A percentile compares a stretch with the other conserved stretches of the same genome.
Evolutionary conservation across 306 rosid species (phyloP).

Genomic region (Pyrus pyrifolia): DNA sequence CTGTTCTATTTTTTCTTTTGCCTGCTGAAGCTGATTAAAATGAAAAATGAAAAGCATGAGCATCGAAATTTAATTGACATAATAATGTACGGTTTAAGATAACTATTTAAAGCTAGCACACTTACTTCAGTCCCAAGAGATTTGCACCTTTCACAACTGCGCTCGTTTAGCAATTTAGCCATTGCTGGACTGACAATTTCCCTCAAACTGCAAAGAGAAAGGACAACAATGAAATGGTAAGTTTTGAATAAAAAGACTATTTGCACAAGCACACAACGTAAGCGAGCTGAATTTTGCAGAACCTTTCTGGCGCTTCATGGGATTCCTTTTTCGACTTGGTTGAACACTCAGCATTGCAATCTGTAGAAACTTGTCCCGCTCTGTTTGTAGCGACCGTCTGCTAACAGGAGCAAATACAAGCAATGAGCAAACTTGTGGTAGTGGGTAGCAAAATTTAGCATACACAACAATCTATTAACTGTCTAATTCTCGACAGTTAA

Average conservation of each 20-base stretch:
- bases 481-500: not conserved
- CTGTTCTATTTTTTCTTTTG: slow-evolving; percentile 36
- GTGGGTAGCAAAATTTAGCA: not conserved
- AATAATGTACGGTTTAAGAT: not conserved
- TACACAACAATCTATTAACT: not conserved
- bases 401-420: not conserved
- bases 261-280: not conserved
- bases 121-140: slow-evolving; percentile 63
- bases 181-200: slow-evolving; percentile 22
- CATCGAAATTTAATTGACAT: not conserved
- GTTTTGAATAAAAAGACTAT: not conserved
- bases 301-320: slow-evolving; percentile 48
- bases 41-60: not conserved
- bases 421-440: not conserved
- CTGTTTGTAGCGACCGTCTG: slow-evolving; percentile 35
- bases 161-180: slow-evolving; percentile 20
- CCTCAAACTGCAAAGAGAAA: slow-evolving; percentile 28
- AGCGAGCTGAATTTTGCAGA: not conserved
- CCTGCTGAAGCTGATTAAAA: slow-evolving; percentile 35
- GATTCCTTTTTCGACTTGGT: slow-evolving; percentile 37
- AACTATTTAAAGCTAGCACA: not conserved
- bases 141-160: slow-evolving; percentile 38
- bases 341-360: slow-evolving; percentile 13
- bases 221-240: not conserved
- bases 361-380: slow-evolving; percentile 15